These are phyloP conservation scores for Cucurbita pepo DNA, from an alignment of 306 rosid species.

Conservation along the genomic window DNA sequence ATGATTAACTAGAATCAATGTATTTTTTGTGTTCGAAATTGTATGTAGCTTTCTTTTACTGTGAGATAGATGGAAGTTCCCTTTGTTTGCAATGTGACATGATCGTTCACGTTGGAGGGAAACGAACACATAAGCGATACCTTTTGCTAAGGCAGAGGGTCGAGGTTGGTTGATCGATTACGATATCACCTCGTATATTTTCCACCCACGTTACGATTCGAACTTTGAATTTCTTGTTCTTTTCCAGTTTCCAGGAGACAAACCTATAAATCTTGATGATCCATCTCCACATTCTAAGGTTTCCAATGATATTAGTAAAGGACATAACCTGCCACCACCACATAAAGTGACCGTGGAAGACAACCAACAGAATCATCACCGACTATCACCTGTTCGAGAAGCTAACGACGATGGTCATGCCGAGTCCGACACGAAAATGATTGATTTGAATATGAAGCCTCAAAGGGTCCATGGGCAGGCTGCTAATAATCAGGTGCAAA, in stretches of 20 bases:
- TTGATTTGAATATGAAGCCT: constrained; percentile 91
- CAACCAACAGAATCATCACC: constrained; percentile 46
- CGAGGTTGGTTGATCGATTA: constrained; percentile 27
- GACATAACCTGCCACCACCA: constrained; percentile 9
- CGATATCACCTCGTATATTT: not conserved
- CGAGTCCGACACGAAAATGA: constrained; percentile 61
- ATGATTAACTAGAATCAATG: not conserved
- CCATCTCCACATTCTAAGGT: constrained; percentile 29
- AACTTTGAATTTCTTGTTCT: constrained; percentile 12
- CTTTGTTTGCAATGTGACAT: constrained; percentile 68
- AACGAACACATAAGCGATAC: constrained; percentile 50
- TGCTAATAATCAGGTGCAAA: constrained; percentile 65
- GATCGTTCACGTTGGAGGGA: constrained; percentile 65
- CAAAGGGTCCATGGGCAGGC: constrained; percentile 68
- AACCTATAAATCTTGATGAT: constrained; percentile 37
- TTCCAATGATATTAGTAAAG: constrained; percentile 28
- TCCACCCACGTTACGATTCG: not conserved
- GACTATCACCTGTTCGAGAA: constrained; percentile 29
- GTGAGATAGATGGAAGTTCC: constrained; percentile 65
- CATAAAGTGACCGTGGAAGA: constrained; percentile 20
- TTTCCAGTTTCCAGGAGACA: constrained; percentile 84
- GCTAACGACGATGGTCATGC: constrained; percentile 42
- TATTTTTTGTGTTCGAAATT: constrained; percentile 9
- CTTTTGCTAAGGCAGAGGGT: constrained; percentile 53
- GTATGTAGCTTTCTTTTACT: constrained; percentile 61